Evolutionary conservation across 164 flowering plant genomes (phyloP).

Genomic region (Kingdonia uniflora): DNA sequence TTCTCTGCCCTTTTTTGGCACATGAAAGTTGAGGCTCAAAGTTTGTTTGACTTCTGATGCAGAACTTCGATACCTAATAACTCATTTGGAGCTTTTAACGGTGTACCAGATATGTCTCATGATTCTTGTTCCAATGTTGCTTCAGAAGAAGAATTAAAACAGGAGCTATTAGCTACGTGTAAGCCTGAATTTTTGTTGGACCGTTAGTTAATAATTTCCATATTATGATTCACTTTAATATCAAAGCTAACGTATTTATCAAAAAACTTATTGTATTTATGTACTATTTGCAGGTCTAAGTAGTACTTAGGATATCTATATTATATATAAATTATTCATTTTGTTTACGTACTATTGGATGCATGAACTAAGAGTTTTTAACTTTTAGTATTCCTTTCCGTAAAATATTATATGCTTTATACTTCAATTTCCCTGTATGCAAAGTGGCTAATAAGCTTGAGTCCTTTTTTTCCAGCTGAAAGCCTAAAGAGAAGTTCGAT

Average conservation of each 20-base stretch:
- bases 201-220: not conserved
- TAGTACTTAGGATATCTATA: not conserved
- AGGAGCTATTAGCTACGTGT: slow-evolving; percentile 7
- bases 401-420: too few species aligned
- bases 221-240: too few species aligned
- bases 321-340: too few species aligned
- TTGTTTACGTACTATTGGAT: too few species aligned
- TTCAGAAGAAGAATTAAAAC: slow-evolving; percentile 6
- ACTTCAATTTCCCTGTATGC: too few species aligned
- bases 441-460: too few species aligned
- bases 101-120: slow-evolving; percentile 7
- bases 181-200: slow-evolving; percentile 6
- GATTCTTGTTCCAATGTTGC: slow-evolving; percentile 9
- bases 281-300: slow-evolving; percentile 6
- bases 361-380: too few species aligned
- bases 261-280: too few species aligned
- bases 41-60: slow-evolving; percentile 10
- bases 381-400: too few species aligned
- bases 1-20: not conserved
- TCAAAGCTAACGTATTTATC: too few species aligned
- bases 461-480: too few species aligned
- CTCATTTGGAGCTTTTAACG: slow-evolving; percentile 14
- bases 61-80: slow-evolving; percentile 23
- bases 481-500: too few species aligned
- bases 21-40: slow-evolving; percentile 5